Base-by-base conservation (phyloP, 148 eudicot genomes). In the Rhododendron kiyosumense region DNA sequence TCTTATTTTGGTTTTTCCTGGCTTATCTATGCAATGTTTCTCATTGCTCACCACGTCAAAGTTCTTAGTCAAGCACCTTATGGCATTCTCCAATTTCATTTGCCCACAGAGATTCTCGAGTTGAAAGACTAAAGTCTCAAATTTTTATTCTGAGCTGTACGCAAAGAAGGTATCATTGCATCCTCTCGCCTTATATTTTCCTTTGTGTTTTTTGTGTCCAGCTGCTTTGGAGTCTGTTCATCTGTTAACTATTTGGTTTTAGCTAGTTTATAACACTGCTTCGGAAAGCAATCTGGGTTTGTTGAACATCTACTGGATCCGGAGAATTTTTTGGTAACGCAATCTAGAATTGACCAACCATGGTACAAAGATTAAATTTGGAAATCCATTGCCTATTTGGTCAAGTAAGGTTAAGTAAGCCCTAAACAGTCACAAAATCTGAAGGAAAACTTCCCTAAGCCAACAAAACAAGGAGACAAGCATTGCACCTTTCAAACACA, bases 91-190 rank as follows among this genome's bases (percentile, higher is more conserved):
- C 34, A 51, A 69, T 61, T 81, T 17, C 80, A 65, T 88, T 43
- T 74, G 73, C 83, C 45, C 85, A 17, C 93, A 96, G 99, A 92
- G 94, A 69, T 52, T 86, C 88, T 76, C 93, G 86, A 89, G 98
- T 93, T 79, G 99, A 96, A 90, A 92, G 94, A 87, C 92, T 94
- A 36, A 93, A 90, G 65, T 93, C 95, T 46, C 95, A 94, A 88
- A 94, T 96, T 84, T 95, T 89, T 88, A 96, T 96, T 79, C 86
- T 96, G 88, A 88, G 94, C 85, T 96, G 99, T 86, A 92, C 91
- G 11, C 99, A 96, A 69, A 93, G 99, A 92, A 95, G 95, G 99
- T 96, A 91, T 63, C 12, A 4, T 57, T 43, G 28, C 57, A 49
- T 22, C 26, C 32, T 45, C 41, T 84, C 15, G 36, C 38, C 32